Conservation (phyloP, 208 protist species). For the Acanthamoeba triangularis region DNA sequence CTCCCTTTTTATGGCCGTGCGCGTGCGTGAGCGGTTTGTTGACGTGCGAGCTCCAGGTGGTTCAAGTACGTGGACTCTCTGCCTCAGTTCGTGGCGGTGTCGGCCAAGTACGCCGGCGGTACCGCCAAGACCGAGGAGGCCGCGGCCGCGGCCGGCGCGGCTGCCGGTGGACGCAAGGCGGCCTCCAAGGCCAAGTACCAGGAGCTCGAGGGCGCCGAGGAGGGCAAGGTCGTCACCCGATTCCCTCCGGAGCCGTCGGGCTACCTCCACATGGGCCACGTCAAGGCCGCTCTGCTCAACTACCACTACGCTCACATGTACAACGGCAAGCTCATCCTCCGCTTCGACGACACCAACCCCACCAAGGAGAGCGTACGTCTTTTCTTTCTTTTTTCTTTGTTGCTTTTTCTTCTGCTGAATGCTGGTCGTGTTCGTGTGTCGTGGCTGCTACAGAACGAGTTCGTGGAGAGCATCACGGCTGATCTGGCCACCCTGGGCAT, state of each 20-base stretch:
- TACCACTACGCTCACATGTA: conserved; percentile 97
- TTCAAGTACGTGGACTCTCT: conserved; percentile 42
- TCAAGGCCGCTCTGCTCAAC: conserved; percentile 99
- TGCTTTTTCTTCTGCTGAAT: not conserved
- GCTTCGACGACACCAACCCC: conserved; percentile 99
- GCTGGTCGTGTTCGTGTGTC: not conserved
- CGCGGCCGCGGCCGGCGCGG: too few relatives aligned
- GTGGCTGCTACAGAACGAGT: conserved; percentile 88
- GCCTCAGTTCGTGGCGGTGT: conserved; percentile 26
- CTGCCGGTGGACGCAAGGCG: not conserved
- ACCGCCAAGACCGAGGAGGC: not conserved
- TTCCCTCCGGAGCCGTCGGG: conserved; percentile 95
- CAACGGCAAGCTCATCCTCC: conserved; percentile 98
- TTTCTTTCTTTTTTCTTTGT: conserved; percentile 30
- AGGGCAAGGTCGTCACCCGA: conserved; percentile 79
- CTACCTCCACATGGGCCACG: conserved; percentile 94
- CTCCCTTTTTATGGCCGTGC: too few relatives aligned
- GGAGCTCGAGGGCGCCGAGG: conserved; percentile 59
- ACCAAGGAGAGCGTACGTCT: conserved; percentile 96
- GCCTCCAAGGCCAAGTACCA: conserved; percentile 71
- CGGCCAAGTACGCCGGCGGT: not conserved
- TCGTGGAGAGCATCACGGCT: conserved; percentile 96
- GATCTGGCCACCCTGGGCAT: conserved; percentile 97
- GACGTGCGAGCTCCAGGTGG: conserved; percentile 24
- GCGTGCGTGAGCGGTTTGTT: not conserved